Base-by-base conservation (phyloP, 2,329 filamentous ascomycete species). In the Didymella sp. region DNA sequence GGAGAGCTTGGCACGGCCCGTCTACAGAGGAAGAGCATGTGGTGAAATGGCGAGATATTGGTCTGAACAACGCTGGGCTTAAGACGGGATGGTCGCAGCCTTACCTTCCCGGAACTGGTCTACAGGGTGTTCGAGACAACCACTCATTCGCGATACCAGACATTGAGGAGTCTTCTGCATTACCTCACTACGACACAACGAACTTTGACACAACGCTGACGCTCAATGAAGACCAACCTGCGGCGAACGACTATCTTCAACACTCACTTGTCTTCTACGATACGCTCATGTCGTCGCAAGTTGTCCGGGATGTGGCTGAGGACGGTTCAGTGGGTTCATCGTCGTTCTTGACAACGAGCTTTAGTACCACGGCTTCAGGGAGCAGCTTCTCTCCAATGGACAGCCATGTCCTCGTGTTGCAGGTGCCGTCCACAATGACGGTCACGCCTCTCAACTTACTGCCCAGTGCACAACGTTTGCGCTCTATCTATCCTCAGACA, bases 261-360 rank as follows among this genome's bases (percentile, higher is more conserved):
- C 86, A 94, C 67, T 95, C 91, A 0, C 82, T 96, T 45, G 84
- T 87, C 2, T 78, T 89, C 13, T 86, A 96, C 70, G 83, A 90
- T 60, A 84, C 86, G 13, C 74, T 89, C 4, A 76, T 84, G 1
- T 89, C 87, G 0, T 89, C 88, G 1, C 84, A 89, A 58, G 77
- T 72, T 25, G 48, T 62, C 1, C 56, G 58, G 12, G 63, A 65
- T 25, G 28, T 41, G 7, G 56, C 35, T 15, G 55, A 46, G n/a
- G 75, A 77, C 45, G 66, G 69, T 15, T 74, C 73, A 7, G 69
- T 67, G 56, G 65, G 63, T 7, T 68, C 69, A 0, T 62, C 66
- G 0, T 78, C 77, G 0, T 75, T 76, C 33, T 43, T 82, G 13
- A 73, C 62, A 0, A 67, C 70, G 1, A 73, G 71, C 4, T 72